Evolutionary conservation across 805 yeast genomes (phyloP), one percentile per base, ranked within the genome.

Genomic region (Lipomyces mesembrius): DNA sequence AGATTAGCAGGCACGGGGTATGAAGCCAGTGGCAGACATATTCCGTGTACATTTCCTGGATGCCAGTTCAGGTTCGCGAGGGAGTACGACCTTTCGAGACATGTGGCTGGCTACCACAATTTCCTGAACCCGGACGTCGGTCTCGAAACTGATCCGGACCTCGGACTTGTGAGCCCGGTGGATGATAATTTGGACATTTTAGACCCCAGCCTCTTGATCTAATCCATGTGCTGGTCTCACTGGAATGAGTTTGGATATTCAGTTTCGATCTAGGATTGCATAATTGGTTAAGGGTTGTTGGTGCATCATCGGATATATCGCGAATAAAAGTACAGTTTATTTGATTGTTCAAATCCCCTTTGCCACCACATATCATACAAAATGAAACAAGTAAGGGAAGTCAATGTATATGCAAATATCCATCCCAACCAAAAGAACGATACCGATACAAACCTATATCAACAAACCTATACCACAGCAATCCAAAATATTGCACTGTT

Each of bases 31-130:
- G 72, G 68, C 12, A 62, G 83, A 7, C 65, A 66, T 12, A 61
- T 78, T 20, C 71, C 68, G 2, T 80, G 83, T 64, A 73, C 77
- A 0, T 70, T 72, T 1, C 63, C 57, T 5, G 75, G 71, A 2
- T 80, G 83, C 60, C 71, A 63, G 34, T 75, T 70, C 65, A 68
- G 80, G 37, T 80, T 79, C 68, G 68, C 66, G 22, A 67, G 83
- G 32, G 66, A 75, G 61, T 81, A 81, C 67, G 83, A 81, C 65
- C 61, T 79, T 57, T 69, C 70, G 34, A 74, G 83, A 7, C 83
- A 81, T 60, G 39, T 78, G 22, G 62, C 61, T 4, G 9, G 58
- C 6, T 52, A 27, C 37, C 55, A 52, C 34, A 29, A 8, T 52
- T 52, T 52, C n/a, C 55, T 25, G 7, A 52, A 14, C 29, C n/a